Evolutionary conservation across 2,329 filamentous ascomycete species (phyloP).

Genomic region (Venturia pyrina): DNA sequence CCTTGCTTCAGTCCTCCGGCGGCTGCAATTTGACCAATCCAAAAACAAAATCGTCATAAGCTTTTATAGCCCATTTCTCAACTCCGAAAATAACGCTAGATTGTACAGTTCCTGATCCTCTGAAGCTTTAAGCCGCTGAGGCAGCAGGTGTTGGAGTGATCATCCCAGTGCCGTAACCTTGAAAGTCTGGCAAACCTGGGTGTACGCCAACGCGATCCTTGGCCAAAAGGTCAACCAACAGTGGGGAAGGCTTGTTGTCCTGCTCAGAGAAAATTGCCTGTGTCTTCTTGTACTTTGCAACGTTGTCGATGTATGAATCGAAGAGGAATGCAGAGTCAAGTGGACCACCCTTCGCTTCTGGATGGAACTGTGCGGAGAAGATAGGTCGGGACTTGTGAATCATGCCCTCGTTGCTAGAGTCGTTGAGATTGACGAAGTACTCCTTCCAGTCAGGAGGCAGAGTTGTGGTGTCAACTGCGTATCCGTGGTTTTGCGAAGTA

Average conservation of each 20-base stretch:
- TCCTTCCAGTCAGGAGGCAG: constrained; percentile 85
- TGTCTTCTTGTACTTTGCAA: constrained; percentile 78
- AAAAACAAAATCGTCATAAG: background rate
- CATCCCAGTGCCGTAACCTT: constrained; percentile 13
- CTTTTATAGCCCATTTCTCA: background rate
- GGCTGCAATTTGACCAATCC: background rate
- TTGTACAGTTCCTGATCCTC: background rate
- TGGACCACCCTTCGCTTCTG: constrained; percentile 93
- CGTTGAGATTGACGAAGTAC: constrained; percentile 97
- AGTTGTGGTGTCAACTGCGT: constrained; percentile 80
- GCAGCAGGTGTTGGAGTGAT: constrained; percentile 5
- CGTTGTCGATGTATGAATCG: constrained; percentile 88
- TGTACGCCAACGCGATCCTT: constrained; percentile 89
- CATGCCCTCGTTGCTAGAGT: constrained; percentile 94
- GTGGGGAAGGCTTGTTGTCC: constrained; percentile 77
- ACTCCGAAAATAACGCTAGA: background rate
- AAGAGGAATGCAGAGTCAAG: constrained; percentile 92
- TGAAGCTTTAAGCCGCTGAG: background rate
- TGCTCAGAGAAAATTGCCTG: constrained; percentile 62
- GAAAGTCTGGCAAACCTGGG: constrained; percentile 26
- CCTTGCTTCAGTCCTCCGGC: background rate
- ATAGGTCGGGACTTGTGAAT: constrained; percentile 94
- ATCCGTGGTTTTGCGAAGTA: constrained; percentile 96
- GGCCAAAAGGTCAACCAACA: constrained; percentile 81
- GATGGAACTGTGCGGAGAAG: constrained; percentile 98